These are phyloP conservation scores for Tinospora cordifolia DNA, from an alignment of 164 flowering plant genomes.

Conservation along the genomic window DNA sequence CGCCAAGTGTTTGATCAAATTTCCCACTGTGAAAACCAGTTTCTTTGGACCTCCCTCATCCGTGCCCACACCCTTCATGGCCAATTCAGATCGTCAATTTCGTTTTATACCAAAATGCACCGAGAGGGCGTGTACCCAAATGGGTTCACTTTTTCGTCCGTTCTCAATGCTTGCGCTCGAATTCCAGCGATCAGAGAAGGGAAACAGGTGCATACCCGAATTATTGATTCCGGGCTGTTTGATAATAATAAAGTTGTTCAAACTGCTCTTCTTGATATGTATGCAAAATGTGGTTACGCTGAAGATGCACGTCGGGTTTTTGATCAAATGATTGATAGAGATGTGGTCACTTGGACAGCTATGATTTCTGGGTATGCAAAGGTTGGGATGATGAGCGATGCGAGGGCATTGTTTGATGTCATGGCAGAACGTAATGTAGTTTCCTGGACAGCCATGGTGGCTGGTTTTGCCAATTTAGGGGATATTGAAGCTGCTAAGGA, in stretches of 20 bases:
- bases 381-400: constrained; percentile 31
- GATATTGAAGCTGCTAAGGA: constrained; percentile 26
- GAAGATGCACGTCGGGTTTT: constrained; percentile 26
- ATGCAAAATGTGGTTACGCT: constrained; percentile 26
- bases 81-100: constrained; percentile 23
- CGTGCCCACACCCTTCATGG: constrained; percentile 19
- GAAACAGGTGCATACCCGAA: constrained; percentile 22
- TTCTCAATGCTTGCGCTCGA: constrained; percentile 35
- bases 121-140: constrained; percentile 23
- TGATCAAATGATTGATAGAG: constrained; percentile 24
- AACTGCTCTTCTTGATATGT: constrained; percentile 33
- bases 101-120: constrained; percentile 29
- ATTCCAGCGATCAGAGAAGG: constrained; percentile 25
- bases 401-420: constrained; percentile 24
- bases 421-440: constrained; percentile 27
- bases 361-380: constrained; percentile 35
- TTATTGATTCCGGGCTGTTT: constrained; percentile 17
- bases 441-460: constrained; percentile 38
- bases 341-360: constrained; percentile 35
- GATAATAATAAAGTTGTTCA: constrained; percentile 27
- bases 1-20: constrained; percentile 33
- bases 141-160: constrained; percentile 34
- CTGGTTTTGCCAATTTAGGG: constrained; percentile 38
- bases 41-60: constrained; percentile 31
- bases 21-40: constrained; percentile 22